Percentiles rank a stretch among this genome's conserved stretches.
phyloP scores from a whole-genome alignment of 1,284 basidiomycete species.

The Tausonia pullulans region DNA sequence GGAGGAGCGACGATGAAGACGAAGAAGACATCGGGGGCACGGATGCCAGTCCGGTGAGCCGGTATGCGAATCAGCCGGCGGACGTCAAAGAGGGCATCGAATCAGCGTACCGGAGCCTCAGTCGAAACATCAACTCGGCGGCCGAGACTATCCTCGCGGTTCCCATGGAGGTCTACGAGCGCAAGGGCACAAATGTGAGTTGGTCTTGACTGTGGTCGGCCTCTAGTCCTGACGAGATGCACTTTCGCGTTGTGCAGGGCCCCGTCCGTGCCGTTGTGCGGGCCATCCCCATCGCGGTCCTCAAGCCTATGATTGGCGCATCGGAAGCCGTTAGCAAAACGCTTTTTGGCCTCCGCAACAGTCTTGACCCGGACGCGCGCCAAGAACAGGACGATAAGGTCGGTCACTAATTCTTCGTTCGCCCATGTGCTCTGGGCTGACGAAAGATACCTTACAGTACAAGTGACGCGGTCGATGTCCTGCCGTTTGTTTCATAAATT shows the following conservation, averaged over 20 bases:
- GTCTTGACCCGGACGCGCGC: conserved; percentile 65
- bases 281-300: conserved; percentile 89
- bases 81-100: conserved; percentile 79
- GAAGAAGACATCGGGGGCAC: conserved; percentile 26
- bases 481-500: no score
- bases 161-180: conserved; percentile 97
- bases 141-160: conserved; percentile 97
- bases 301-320: conserved; percentile 94
- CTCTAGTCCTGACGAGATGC: not conserved
- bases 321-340: conserved; percentile 94
- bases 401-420: no score
- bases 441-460: no score
- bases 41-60: conserved; percentile 52
- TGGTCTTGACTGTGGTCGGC: not conserved
- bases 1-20: conserved; percentile 37
- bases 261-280: conserved; percentile 83
- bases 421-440: no score
- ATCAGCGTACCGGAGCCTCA: conserved; percentile 74
- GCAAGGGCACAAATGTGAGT: conserved; percentile 70
- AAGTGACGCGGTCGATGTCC: no score
- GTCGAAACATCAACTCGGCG: conserved; percentile 74
- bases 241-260: conserved; percentile 45
- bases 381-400: conserved; percentile 68
- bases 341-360: conserved; percentile 79
- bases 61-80: conserved; percentile 80